Conservation (phyloP, 108 stramenopile genomes). For the Cyclotella choctawhatcheeana region DNA sequence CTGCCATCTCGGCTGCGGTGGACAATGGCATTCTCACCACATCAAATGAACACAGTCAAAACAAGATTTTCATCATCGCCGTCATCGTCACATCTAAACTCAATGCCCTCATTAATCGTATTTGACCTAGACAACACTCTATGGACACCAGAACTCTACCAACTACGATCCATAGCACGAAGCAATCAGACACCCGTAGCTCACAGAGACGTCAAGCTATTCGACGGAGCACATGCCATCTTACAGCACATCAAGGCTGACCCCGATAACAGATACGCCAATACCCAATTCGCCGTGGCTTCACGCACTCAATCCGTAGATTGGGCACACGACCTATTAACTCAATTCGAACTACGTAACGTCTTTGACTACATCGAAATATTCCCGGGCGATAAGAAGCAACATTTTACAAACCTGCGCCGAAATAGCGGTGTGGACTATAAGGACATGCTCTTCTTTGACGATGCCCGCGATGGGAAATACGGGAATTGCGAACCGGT, state of each 20-base stretch:
- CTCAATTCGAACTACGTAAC: slow-evolving; percentile 60
- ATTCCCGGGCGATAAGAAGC: slow-evolving; percentile 69
- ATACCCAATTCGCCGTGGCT: slow-evolving; percentile 71
- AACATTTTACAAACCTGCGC: slow-evolving; percentile 55
- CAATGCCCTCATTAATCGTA: slow-evolving; percentile 51
- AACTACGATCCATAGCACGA: slow-evolving; percentile 64
- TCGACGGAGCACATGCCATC: slow-evolving; percentile 53
- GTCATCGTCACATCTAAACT: background rate
- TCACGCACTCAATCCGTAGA: slow-evolving; percentile 70
- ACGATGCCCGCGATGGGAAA: slow-evolving; percentile 63
- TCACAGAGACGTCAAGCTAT: slow-evolving; percentile 67
- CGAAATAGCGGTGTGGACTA: slow-evolving; percentile 36
- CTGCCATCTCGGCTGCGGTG: background rate
- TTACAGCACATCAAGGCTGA: slow-evolving; percentile 48
- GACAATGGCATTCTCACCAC: background rate
- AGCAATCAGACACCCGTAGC: slow-evolving; percentile 57
- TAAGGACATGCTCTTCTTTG: slow-evolving; percentile 66
- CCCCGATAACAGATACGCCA: slow-evolving; percentile 24
- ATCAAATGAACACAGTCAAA: background rate
- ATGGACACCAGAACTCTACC: slow-evolving; percentile 78
- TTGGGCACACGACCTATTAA: slow-evolving; percentile 71
- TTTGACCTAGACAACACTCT: slow-evolving; percentile 63
- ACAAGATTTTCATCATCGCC: background rate
- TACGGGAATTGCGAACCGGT: slow-evolving; percentile 80
- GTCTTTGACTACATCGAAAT: slow-evolving; percentile 74